Evolutionary conservation across 2,329 filamentous ascomycete species (phyloP).

Genomic region (Fusarium graminum): DNA sequence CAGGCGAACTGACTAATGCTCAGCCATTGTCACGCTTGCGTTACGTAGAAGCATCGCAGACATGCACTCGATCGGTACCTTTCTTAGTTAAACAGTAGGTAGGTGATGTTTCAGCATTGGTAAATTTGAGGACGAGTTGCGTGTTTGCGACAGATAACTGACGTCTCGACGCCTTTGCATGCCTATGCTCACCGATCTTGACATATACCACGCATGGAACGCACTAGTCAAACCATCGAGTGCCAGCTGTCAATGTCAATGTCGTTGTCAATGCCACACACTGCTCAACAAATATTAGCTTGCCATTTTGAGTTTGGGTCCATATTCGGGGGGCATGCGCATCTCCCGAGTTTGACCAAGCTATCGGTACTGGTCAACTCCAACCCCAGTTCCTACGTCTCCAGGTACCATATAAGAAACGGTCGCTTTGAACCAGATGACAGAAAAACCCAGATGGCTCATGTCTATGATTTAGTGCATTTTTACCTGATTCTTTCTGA

Average conservation of each 20-base stretch:
- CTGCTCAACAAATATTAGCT: neutral
- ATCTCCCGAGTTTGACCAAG: conserved; percentile 39
- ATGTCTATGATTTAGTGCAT: too few relatives aligned
- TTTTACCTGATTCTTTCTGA: too few relatives aligned
- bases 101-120: neutral
- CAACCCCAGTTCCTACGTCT: conserved; percentile 25
- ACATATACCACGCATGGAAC: conserved; percentile 2
- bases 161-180: conserved; percentile 1
- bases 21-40: neutral
- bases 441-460: too few relatives aligned
- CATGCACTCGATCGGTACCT: neutral
- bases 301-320: conserved; percentile 31
- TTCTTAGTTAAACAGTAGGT: too few relatives aligned
- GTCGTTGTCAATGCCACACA: conserved; percentile 23
- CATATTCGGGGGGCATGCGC: conserved; percentile 34
- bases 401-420: too few relatives aligned
- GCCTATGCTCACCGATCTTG: conserved; percentile 11
- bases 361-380: conserved; percentile 26
- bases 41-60: neutral
- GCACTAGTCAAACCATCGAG: conserved; percentile 3
- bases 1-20: conserved; percentile 2
- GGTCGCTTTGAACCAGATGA: too few relatives aligned
- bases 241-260: conserved; percentile 22
- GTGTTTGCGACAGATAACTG: neutral
- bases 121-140: neutral